phyloP scores from a whole-genome alignment of 306 rosid genomes.

The Pyrus bretschneideri region DNA sequence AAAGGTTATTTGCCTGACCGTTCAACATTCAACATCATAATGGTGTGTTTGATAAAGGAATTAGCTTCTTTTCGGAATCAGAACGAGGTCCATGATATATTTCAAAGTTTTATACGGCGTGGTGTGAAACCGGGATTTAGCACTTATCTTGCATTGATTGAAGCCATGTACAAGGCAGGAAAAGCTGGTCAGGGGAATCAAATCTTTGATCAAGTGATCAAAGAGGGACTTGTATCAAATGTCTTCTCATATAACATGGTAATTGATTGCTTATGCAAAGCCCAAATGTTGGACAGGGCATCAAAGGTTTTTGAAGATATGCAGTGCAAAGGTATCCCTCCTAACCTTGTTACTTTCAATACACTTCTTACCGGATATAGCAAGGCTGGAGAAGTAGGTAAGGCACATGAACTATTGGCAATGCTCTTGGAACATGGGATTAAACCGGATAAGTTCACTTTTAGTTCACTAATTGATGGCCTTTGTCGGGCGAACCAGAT shows the following conservation, averaged over 20 bases:
- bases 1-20: constrained; percentile 55
- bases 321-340: constrained; percentile 48
- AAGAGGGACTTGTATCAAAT: constrained; percentile 49
- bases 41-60: constrained; percentile 64
- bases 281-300: constrained; percentile 56
- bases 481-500: constrained; percentile 51
- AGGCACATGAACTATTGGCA: constrained; percentile 52
- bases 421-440: constrained; percentile 53
- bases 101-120: constrained; percentile 33
- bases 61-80: constrained; percentile 21
- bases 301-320: constrained; percentile 44
- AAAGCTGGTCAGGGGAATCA: constrained; percentile 41
- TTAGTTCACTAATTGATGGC: constrained; percentile 68
- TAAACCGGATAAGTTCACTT: constrained; percentile 72
- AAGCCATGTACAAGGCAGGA: constrained; percentile 48
- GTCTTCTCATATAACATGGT: constrained; percentile 64
- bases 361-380: constrained; percentile 69
- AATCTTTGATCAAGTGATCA: constrained; percentile 37
- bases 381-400: constrained; percentile 43
- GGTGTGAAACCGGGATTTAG: constrained; percentile 54
- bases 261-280: constrained; percentile 59
- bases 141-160: constrained; percentile 52
- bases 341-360: constrained; percentile 76
- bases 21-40: constrained; percentile 46
- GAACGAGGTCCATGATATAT: constrained; percentile 39